phyloP scores from a whole-genome alignment of 768 basidiomycete species.

The Amanita pseudoporphyria region DNA sequence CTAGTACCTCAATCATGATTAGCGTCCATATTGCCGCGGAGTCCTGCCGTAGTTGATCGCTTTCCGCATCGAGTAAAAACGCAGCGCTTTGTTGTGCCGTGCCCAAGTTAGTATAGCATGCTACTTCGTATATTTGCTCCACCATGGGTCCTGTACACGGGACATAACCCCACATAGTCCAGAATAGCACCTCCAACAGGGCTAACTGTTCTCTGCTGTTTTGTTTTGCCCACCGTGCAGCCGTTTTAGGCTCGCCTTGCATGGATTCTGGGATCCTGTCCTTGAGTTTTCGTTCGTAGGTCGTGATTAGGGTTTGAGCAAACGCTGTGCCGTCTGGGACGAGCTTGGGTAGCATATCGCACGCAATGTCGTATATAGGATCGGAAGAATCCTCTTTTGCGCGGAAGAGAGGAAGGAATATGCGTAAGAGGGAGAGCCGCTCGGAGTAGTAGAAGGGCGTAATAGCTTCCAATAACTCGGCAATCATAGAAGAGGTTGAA shows the following conservation, averaged over 20 bases:
- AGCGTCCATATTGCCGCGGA: slow-evolving; percentile 70
- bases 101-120: slow-evolving; percentile 58
- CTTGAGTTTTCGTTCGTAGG: slow-evolving; percentile 48
- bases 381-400: slow-evolving; percentile 51
- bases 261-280: slow-evolving; percentile 36
- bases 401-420: slow-evolving; percentile 68
- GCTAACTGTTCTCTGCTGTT: slow-evolving; percentile 70
- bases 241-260: slow-evolving; percentile 43
- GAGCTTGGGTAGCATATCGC: slow-evolving; percentile 45
- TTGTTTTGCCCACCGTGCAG: slow-evolving; percentile 66
- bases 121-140: slow-evolving; percentile 51
- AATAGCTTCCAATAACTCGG: slow-evolving; percentile 59
- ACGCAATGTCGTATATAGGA: slow-evolving; percentile 43
- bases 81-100: slow-evolving; percentile 50
- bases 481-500: slow-evolving; percentile 33
- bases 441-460: slow-evolving; percentile 80
- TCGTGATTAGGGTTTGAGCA: slow-evolving; percentile 45
- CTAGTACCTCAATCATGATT: slow-evolving; percentile 68
- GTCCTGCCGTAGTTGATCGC: slow-evolving; percentile 54
- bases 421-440: slow-evolving; percentile 57
- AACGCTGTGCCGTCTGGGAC: slow-evolving; percentile 60
- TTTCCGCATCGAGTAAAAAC: slow-evolving; percentile 68
- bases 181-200: slow-evolving; percentile 80
- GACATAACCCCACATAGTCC: slow-evolving; percentile 74
- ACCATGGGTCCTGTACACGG: slow-evolving; percentile 58